These are phyloP conservation scores for Termitomyces sp. DNA, from an alignment of 768 basidiomycete genomes.

Conservation along the genomic window DNA sequence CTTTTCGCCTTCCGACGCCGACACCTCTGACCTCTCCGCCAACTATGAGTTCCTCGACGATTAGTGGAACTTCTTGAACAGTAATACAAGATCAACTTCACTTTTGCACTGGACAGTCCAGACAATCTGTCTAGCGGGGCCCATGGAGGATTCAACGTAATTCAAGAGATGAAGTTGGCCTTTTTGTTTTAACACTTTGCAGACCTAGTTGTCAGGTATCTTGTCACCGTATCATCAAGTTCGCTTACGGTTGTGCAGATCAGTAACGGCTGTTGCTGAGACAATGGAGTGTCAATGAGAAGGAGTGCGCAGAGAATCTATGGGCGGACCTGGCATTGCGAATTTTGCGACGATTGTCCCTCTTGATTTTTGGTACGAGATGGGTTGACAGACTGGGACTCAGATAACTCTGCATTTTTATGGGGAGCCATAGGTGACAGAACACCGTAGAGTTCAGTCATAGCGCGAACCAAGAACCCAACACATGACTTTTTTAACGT, in stretches of 20 bases:
- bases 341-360: background rate
- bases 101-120: conserved; percentile 58
- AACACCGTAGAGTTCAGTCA: conserved; percentile 2
- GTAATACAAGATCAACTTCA: conserved; percentile 19
- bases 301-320: background rate
- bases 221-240: no score
- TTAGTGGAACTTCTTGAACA: background rate
- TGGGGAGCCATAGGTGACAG: conserved; percentile 5
- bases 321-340: conserved; percentile 16
- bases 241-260: conserved; percentile 40
- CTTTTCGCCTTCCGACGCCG: conserved; percentile 37
- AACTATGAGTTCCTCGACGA: conserved; percentile 28
- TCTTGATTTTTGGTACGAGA: conserved; percentile 11
- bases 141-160: conserved; percentile 33
- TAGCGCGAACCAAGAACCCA: background rate
- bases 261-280: conserved; percentile 19
- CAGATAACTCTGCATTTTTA: conserved; percentile 3
- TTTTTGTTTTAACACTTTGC: conserved; percentile 23
- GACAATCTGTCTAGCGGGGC: conserved; percentile 31
- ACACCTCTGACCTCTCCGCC: conserved; percentile 39
- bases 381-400: background rate
- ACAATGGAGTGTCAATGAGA: background rate
- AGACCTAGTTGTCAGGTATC: background rate
- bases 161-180: conserved; percentile 24
- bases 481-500: background rate